Evolutionary conservation across 1,284 basidiomycete genomes (phyloP).

Genomic region (Cutaneotrichosporon sp.): DNA sequence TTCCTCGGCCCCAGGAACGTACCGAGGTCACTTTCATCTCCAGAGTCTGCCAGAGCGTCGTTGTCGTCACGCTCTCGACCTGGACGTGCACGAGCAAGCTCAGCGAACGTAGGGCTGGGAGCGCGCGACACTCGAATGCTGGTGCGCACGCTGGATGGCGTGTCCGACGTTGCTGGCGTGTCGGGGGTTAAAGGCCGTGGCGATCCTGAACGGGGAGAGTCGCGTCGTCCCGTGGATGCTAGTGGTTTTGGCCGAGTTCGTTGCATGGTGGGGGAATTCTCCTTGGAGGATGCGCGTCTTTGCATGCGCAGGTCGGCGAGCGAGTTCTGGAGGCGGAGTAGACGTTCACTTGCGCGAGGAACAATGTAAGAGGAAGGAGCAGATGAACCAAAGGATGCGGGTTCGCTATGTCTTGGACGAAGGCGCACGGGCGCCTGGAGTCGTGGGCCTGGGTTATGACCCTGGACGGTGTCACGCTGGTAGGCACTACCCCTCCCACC

Average conservation of each 20-base stretch:
- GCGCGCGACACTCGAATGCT: constrained; percentile 1
- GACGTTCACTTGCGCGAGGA: constrained; percentile 23
- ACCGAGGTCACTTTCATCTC: constrained; percentile 45
- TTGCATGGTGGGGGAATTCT: neutral
- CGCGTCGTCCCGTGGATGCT: neutral
- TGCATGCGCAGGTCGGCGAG: constrained; percentile 24
- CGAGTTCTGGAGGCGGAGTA: constrained; percentile 22
- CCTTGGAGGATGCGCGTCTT: neutral
- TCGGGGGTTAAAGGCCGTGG: neutral
- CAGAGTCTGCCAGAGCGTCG: constrained; percentile 14
- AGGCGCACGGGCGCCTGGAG: neutral
- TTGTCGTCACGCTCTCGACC: constrained; percentile 7
- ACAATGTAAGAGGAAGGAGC: constrained; percentile 7
- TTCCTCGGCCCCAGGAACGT: constrained; percentile 16
- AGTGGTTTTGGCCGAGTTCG: neutral
- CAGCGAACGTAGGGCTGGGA: constrained; percentile 23
- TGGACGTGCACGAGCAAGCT: constrained; percentile 17
- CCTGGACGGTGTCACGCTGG: constrained; percentile 8
- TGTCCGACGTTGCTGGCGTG: neutral
- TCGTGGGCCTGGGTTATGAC: neutral
- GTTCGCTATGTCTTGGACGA: constrained; percentile 4
- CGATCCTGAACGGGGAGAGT: constrained; percentile 5
- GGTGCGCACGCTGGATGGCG: constrained; percentile 2
- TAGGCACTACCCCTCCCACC: neutral
- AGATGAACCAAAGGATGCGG: neutral